A percentile compares a stretch with the other conserved stretches of the same genome.
Evolutionary conservation across 1,284 basidiomycete genomes (phyloP).

Genomic region (Vanrija sp.): DNA sequence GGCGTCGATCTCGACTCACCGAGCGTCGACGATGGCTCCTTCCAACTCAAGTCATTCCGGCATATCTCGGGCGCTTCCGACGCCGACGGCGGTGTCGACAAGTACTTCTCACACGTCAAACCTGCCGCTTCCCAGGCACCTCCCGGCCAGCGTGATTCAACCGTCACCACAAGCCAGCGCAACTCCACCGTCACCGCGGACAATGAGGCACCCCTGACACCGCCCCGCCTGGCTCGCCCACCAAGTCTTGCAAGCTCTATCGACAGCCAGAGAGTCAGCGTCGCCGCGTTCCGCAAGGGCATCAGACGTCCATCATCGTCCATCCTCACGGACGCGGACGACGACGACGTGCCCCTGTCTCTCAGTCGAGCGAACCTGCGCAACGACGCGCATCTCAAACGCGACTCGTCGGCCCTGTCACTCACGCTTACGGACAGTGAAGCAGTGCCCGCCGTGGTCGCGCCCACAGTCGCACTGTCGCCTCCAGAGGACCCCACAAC

Average conservation of each 20-base stretch:
- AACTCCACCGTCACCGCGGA: no score
- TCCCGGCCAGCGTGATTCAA: no score
- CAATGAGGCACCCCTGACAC: background rate
- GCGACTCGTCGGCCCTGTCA: conserved; percentile 11
- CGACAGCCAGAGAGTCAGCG: conserved; percentile 27
- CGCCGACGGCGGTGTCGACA: conserved; percentile 8
- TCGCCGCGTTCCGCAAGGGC: conserved; percentile 39
- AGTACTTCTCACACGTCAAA: conserved; percentile 3
- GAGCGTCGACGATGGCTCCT: conserved; percentile 35
- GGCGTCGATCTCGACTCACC: conserved; percentile 22
- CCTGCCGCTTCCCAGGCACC: background rate
- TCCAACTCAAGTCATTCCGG: conserved; percentile 45
- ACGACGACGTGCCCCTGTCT: conserved; percentile 41
- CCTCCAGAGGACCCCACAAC: no score
- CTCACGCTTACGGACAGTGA: conserved; percentile 9
- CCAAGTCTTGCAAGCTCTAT: conserved; percentile 30
- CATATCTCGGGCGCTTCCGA: conserved; percentile 35
- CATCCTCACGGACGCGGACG: conserved; percentile 19
- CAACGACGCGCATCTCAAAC: background rate
- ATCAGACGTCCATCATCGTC: conserved; percentile 33
- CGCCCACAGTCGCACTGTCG: background rate
- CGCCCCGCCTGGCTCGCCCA: conserved; percentile 23
- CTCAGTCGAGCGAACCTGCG: conserved; percentile 10
- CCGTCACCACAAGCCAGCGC: no score
- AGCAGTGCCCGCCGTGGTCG: background rate